Conservation (phyloP, 2,329 filamentous ascomycete genomes). For the Alternaria sp. region DNA sequence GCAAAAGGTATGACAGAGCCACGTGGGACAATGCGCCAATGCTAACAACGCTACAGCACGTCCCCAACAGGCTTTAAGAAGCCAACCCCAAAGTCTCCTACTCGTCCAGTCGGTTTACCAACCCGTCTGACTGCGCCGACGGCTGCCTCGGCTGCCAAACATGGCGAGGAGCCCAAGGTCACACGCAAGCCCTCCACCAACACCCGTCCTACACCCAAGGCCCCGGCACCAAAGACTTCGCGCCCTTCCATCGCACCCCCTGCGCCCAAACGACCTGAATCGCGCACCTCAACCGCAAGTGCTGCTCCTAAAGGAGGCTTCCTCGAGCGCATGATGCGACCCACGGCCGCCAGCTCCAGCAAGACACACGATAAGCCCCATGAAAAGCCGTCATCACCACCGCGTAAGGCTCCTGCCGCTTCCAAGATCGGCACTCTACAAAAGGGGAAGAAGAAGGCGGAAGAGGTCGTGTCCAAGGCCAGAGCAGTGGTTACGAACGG, state of each 20-base stretch:
- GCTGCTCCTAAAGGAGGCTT: slow-evolving; percentile 72
- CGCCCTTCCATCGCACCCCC: slow-evolving; percentile 47
- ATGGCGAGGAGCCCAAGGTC: slow-evolving; percentile 49
- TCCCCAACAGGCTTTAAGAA: slow-evolving; percentile 46
- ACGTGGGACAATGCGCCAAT: not conserved
- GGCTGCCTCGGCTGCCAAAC: slow-evolving; percentile 70
- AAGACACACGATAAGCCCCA: slow-evolving; percentile 62
- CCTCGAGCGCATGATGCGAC: slow-evolving; percentile 81
- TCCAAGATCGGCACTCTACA: slow-evolving; percentile 32
- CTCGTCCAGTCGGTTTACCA: slow-evolving; percentile 70
- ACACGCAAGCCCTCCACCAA: slow-evolving; percentile 49
- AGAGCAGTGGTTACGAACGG: slow-evolving; percentile 43
- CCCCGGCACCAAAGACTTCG: slow-evolving; percentile 38
- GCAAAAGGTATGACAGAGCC: slow-evolving; percentile 17
- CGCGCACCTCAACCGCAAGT: slow-evolving; percentile 56
- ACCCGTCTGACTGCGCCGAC: slow-evolving; percentile 73
- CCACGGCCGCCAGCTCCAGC: slow-evolving; percentile 71
- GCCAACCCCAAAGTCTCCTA: slow-evolving; percentile 64
- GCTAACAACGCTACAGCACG: slow-evolving; percentile 19
- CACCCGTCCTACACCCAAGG: slow-evolving; percentile 37
- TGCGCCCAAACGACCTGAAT: slow-evolving; percentile 58
- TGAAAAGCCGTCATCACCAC: slow-evolving; percentile 62
- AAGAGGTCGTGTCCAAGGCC: slow-evolving; percentile 41
- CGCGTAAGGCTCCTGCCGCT: slow-evolving; percentile 35
- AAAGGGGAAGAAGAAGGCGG: slow-evolving; percentile 48